Evolutionary conservation across 192 early-diverging fungal species (phyloP).

Genomic region (Jimgerdemannia flammicorona): DNA sequence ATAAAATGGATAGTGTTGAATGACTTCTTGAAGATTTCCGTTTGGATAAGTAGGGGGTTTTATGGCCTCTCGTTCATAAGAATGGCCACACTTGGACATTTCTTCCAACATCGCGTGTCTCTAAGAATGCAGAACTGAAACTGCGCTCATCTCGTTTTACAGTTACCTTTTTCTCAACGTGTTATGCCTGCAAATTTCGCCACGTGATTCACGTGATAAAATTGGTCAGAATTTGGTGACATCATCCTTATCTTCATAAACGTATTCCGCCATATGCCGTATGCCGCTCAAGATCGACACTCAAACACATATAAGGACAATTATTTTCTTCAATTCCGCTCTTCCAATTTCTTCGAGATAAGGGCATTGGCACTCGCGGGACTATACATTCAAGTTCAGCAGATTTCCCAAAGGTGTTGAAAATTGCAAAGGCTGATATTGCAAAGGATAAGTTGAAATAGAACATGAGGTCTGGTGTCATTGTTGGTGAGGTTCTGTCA

Average conservation of each 20-base stretch:
- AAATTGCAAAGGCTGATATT: background rate
- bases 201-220: too few species aligned
- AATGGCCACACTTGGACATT: slow-evolving; percentile 17
- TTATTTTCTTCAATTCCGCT: slow-evolving; percentile 24
- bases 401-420: background rate
- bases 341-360: slow-evolving; percentile 16
- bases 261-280: too few species aligned
- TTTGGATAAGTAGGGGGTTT: too few species aligned
- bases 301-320: slow-evolving; percentile 8
- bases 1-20: too few species aligned
- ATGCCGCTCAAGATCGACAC: too few species aligned
- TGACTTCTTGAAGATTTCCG: too few species aligned
- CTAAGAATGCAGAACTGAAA: background rate
- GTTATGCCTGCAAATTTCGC: too few species aligned
- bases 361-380: slow-evolving; percentile 12
- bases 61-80: too few species aligned
- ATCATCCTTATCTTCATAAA: too few species aligned
- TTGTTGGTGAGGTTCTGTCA: slow-evolving; percentile 9
- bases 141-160: slow-evolving; percentile 18
- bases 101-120: slow-evolving; percentile 5
- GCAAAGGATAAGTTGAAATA: slow-evolving; percentile 3
- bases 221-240: too few species aligned
- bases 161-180: slow-evolving; percentile 15
- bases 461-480: background rate
- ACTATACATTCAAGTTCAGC: background rate